A percentile compares a stretch with the other conserved stretches of the same genome.
Evolutionary conservation across 352 stramenopile genomes (phyloP).

Genomic region (Globisporangium middletonii): DNA sequence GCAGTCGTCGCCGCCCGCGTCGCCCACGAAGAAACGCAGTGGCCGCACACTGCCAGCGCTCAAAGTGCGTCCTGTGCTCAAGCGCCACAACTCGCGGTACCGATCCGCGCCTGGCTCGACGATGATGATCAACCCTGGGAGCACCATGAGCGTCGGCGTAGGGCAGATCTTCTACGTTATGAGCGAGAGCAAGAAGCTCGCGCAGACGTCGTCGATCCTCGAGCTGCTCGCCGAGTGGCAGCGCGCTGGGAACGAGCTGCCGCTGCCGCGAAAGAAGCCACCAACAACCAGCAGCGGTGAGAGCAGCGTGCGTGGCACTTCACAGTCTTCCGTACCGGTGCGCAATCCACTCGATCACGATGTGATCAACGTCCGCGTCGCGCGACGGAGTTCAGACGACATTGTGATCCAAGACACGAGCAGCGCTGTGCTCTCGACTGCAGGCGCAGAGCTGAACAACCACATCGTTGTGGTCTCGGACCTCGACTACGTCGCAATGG

Average conservation of each 20-base stretch:
- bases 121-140: slow-evolving; percentile 49
- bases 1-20: background rate
- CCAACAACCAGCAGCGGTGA: background rate
- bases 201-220: slow-evolving; percentile 32
- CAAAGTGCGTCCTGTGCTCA: slow-evolving; percentile 6
- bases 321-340: background rate
- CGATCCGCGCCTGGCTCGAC: slow-evolving; percentile 6
- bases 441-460: slow-evolving; percentile 23
- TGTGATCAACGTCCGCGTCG: slow-evolving; percentile 3
- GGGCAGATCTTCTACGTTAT: slow-evolving; percentile 62
- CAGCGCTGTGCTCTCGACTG: slow-evolving; percentile 12
- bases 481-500: slow-evolving; percentile 32
- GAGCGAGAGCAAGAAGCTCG: slow-evolving; percentile 60
- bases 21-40: background rate
- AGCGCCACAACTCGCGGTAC: slow-evolving; percentile 10
- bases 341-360: background rate
- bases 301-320: background rate
- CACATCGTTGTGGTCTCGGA: slow-evolving; percentile 63
- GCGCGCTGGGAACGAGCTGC: slow-evolving; percentile 29
- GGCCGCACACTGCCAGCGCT: slow-evolving; percentile 9
- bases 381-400: slow-evolving; percentile 10
- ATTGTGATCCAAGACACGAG: slow-evolving; percentile 34
- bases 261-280: slow-evolving; percentile 11
- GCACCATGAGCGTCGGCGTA: slow-evolving; percentile 27
- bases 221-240: slow-evolving; percentile 42